Conservation (phyloP, 495 filamentous ascomycete species). For the Trichocladium uniseriatum region DNA sequence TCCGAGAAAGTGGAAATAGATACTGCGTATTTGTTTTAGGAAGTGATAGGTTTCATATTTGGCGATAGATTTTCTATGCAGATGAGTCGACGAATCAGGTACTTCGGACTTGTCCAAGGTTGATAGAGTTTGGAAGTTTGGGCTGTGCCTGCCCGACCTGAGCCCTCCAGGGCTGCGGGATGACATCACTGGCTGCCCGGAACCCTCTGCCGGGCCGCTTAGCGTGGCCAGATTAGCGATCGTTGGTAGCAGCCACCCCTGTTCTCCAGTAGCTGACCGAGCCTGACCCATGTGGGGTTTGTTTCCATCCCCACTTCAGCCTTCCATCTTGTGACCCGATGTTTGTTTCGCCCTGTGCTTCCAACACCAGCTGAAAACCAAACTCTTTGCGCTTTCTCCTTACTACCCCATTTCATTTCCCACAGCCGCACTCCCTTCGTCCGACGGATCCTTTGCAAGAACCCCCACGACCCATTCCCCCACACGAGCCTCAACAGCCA, state of each 20-base stretch:
- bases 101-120: too few species aligned
- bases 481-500: background rate
- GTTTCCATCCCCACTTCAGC: too few species aligned
- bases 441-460: background rate
- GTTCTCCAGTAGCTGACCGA: too few species aligned
- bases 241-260: background rate
- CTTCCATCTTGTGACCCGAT: background rate
- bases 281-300: background rate
- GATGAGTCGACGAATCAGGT: too few species aligned
- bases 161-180: background rate
- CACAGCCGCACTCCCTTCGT: background rate
- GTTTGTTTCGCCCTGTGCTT: background rate
- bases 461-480: background rate
- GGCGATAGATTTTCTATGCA: too few species aligned
- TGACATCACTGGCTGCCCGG: conserved; percentile 2
- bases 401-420: background rate
- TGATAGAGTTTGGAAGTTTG: too few species aligned
- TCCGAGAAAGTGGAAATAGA: too few species aligned
- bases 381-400: background rate
- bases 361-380: too few species aligned
- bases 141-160: too few species aligned
- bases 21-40: too few species aligned
- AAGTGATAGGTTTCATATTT: too few species aligned
- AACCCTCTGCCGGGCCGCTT: background rate
- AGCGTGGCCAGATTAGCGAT: background rate